Evolutionary conservation across 352 stramenopile genomes (phyloP).

Genomic region (Aphanomyces cochlioides): DNA sequence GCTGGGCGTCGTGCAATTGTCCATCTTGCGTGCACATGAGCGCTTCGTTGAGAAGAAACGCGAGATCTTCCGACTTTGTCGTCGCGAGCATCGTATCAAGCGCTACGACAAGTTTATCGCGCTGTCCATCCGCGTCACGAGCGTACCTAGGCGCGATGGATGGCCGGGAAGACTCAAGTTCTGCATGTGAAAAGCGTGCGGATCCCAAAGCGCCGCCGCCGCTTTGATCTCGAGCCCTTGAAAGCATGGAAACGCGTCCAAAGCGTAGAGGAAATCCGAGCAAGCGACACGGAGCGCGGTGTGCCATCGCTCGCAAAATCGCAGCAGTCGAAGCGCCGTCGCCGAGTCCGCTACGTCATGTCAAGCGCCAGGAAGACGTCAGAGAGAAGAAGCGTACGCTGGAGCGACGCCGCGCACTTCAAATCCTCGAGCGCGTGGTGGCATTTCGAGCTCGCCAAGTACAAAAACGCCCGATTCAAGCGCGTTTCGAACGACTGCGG

Average conservation of each 20-base stretch:
- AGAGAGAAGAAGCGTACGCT: conserved; percentile 19
- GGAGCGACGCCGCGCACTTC: conserved; percentile 26
- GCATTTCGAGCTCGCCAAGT: conserved; percentile 50
- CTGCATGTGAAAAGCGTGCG: conserved; percentile 10
- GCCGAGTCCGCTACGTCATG: neutral
- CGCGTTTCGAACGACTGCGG: conserved; percentile 36
- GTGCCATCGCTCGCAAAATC: conserved; percentile 50
- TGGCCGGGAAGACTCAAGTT: conserved; percentile 4
- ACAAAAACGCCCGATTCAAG: conserved; percentile 55
- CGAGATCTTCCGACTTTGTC: conserved; percentile 1
- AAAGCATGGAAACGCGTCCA: conserved; percentile 45
- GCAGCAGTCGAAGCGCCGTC: neutral
- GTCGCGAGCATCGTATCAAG: conserved; percentile 10
- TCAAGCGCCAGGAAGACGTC: neutral
- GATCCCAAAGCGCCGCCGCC: neutral
- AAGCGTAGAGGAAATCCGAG: conserved; percentile 52
- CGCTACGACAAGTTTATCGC: conserved; percentile 9
- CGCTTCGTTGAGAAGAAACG: neutral
- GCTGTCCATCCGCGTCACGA: neutral
- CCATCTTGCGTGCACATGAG: neutral
- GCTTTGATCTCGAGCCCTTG: neutral
- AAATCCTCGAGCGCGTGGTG: conserved; percentile 43
- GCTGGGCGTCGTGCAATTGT: conserved; percentile 5
- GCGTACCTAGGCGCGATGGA: neutral
- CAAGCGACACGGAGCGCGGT: conserved; percentile 44